Evolutionary conservation across 371 early-diverging fungal genomes (phyloP).

Genomic region (Apophysomyces elegans): DNA sequence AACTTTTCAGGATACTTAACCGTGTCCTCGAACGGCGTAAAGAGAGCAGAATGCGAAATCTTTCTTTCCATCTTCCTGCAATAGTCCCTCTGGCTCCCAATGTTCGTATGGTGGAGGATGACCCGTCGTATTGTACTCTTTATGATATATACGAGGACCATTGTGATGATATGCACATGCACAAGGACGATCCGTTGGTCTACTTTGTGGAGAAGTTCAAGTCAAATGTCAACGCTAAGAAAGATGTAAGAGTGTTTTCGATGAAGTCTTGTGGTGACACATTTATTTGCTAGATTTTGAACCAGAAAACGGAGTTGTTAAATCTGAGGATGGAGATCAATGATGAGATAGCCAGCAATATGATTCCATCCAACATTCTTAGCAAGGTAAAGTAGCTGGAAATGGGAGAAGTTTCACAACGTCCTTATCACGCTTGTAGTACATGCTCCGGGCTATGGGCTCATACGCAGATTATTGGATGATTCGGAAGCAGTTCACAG

Average conservation of each 20-base stretch:
- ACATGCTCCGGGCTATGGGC: slow-evolving; percentile 69
- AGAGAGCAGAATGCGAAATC: slow-evolving; percentile 79
- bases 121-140: slow-evolving; percentile 83
- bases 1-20: slow-evolving; percentile 91
- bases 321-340: slow-evolving; percentile 83
- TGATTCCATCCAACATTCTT: slow-evolving; percentile 85
- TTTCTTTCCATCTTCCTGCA: slow-evolving; percentile 90
- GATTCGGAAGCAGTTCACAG: slow-evolving; percentile 90
- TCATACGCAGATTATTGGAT: slow-evolving; percentile 91
- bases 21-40: slow-evolving; percentile 77
- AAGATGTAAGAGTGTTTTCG: slow-evolving; percentile 33
- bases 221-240: slow-evolving; percentile 48
- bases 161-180: slow-evolving; percentile 67
- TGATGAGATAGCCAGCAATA: slow-evolving; percentile 73
- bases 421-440: slow-evolving; percentile 35
- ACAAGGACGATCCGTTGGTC: slow-evolving; percentile 83
- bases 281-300: slow-evolving; percentile 22
- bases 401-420: neutral
- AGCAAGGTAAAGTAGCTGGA: slow-evolving; percentile 52
- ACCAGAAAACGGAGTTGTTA: slow-evolving; percentile 67
- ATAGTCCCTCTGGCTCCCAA: slow-evolving; percentile 93
- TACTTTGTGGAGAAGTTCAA: slow-evolving; percentile 72
- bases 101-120: slow-evolving; percentile 92
- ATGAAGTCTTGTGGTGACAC: neutral
- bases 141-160: slow-evolving; percentile 89